phyloP scores from a whole-genome alignment of 2,329 filamentous ascomycete genomes.

The Aspergillus tamarii region DNA sequence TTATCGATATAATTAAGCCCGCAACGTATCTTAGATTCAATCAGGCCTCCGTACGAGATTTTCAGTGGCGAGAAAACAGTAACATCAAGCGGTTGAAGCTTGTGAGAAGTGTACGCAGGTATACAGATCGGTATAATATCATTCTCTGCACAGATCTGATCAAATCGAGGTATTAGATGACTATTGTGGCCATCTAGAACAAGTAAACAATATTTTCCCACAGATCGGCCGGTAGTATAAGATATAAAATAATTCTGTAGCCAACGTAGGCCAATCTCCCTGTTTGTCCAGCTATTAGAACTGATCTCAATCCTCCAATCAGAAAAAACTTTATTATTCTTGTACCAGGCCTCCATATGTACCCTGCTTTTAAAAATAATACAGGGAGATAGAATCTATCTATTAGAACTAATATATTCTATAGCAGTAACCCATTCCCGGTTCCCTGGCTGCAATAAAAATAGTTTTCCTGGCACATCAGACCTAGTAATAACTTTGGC shows the following conservation, averaged over 20 bases:
- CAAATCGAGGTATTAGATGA: background rate
- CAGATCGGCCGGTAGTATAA: background rate
- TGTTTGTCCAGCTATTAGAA: background rate
- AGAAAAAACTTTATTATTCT: background rate
- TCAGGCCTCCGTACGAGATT: slow-evolving; percentile 3
- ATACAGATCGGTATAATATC: slow-evolving; percentile 14
- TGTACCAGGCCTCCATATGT: background rate
- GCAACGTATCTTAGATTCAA: slow-evolving; percentile 1
- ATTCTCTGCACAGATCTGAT: background rate
- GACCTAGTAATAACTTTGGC: no score
- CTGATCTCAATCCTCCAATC: background rate
- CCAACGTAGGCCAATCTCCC: background rate
- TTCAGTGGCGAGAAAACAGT: slow-evolving; percentile 13
- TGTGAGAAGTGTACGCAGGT: no score
- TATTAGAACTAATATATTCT: background rate
- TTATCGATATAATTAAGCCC: no score
- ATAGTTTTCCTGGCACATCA: background rate
- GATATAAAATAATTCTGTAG: background rate
- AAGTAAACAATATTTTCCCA: background rate
- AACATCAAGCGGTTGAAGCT: slow-evolving; percentile 15
- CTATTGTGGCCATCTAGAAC: background rate
- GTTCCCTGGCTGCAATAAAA: background rate
- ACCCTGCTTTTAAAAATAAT: background rate
- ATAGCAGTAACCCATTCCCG: background rate
- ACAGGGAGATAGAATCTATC: background rate